These are phyloP conservation scores for Stevia rebaudiana DNA, from an alignment of 140 eudicot genomes.

Conservation along the genomic window DNA sequence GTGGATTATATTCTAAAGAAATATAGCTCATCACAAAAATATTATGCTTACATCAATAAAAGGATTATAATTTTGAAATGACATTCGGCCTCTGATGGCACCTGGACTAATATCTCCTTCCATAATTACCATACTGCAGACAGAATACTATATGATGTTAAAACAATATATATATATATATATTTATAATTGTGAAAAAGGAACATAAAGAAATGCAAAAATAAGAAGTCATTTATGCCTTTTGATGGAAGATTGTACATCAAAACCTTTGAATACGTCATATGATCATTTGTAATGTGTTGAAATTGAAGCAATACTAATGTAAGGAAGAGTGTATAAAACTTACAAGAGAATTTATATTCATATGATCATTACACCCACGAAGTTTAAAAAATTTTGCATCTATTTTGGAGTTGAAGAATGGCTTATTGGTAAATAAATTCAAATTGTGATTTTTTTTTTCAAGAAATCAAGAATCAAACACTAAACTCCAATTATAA, in stretches of 20 bases:
- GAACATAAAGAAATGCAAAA: neutral
- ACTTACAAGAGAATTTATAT: no score
- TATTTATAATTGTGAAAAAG: conserved; percentile 12
- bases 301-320: no score
- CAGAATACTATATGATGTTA: no score
- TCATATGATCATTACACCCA: no score
- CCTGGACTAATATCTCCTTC: conserved; percentile 96
- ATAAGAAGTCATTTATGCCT: neutral
- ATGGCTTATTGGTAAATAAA: neutral
- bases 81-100: conserved; percentile 80
- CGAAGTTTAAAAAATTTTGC: neutral
- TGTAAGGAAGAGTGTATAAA: no score
- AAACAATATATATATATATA: no score
- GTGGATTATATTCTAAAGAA: neutral
- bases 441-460: neutral
- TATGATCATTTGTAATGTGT: conserved; percentile 6
- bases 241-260: neutral
- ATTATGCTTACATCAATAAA: conserved; percentile 84
- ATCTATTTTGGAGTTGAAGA: neutral
- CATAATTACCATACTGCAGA: conserved; percentile 77
- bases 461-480: neutral
- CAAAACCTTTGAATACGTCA: neutral
- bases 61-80: conserved; percentile 81
- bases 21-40: neutral
- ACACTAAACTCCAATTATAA: neutral